A percentile compares a stretch with the other conserved stretches of the same genome.
These are phyloP conservation scores for Phytophthora brassicae DNA, from an alignment of 352 stramenopile species.

Conservation along the genomic window DNA sequence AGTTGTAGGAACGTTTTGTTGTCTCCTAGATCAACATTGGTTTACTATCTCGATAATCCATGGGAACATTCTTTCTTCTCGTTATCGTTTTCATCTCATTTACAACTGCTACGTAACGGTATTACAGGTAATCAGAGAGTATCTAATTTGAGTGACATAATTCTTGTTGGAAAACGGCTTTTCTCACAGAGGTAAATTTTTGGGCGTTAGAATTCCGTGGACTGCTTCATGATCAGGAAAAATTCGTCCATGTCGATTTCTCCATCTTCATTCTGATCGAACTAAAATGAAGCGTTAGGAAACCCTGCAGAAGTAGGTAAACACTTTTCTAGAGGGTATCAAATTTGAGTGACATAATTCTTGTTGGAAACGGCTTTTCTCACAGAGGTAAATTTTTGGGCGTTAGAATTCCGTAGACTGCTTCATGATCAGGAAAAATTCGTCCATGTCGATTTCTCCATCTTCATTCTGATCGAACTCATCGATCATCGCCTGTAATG, in stretches of 20 bases:
- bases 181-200: too few species aligned
- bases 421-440: constrained; percentile 92
- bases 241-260: constrained; percentile 92
- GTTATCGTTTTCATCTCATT: background rate
- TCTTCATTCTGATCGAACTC: constrained; percentile 95
- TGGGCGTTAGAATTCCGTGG: constrained; percentile 57
- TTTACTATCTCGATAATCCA: constrained; percentile 42
- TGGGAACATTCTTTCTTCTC: constrained; percentile 33
- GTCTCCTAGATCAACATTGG: constrained; percentile 12
- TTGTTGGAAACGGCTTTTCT: too few species aligned
- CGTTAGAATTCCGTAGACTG: constrained; percentile 74
- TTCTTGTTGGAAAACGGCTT: too few species aligned
- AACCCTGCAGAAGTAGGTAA: too few species aligned
- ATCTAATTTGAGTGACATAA: too few species aligned
- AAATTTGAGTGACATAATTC: too few species aligned
- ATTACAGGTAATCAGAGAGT: too few species aligned
- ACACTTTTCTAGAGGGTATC: too few species aligned
- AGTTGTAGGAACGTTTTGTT: constrained; percentile 20
- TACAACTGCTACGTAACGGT: too few species aligned
- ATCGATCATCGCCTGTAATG: constrained; percentile 91
- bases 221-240: constrained; percentile 88
- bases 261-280: constrained; percentile 93
- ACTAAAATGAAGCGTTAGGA: too few species aligned
- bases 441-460: constrained; percentile 88
- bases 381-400: too few species aligned